Evolutionary conservation across 2,329 filamentous ascomycete species (phyloP), one percentile per base, ranked within the genome.

Genomic region (Cladophialophora exuberans): DNA sequence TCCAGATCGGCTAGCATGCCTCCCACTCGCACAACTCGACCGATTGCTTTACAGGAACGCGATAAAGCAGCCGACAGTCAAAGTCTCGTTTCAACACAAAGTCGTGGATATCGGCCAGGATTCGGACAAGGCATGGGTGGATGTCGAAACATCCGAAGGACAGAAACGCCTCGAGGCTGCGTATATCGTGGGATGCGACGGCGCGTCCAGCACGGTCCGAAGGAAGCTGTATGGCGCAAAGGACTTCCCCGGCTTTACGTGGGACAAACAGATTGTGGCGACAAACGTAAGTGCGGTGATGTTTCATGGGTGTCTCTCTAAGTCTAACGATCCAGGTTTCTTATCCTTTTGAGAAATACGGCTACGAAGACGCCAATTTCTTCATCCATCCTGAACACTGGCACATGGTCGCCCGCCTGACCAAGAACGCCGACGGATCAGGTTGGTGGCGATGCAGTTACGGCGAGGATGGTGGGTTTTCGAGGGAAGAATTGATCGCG

Each of bases 391-490:
- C 83, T 0, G 78, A 81, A 22, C 75, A 87, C 63, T 86, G 82
- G 68, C 73, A 82, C 71, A 84, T 86, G 82, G 82, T 81, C 1
- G 83, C 83, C 2, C 79, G 76, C 39, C 81, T 87, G 57, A 83
- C 79, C 0, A 71, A 70, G 3, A 82, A 85, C 48, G 42, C 53
- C 11, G 59, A 59, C 23, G 45, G 69, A 2, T 82, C 85, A 47
- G 82, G 82, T 0, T 69, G 86, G 17, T 87, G 84, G 73, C 79
- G 84, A 13, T 79, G 87, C 23, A 84, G 83, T 0, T 87, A 87
- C 62, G 83, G 83, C 48, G 84, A 87, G 61, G 71, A 70, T 1
- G 72, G 76, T 0, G 79, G 77, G 2, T 73, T 86, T n/a, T 78
- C 76, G 0, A 70, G 67, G 30, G 82, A 84, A 11, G 74, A 86